A percentile compares a stretch with the other conserved stretches of the same genome.
Conservation (phyloP, 2,329 filamentous ascomycete species). For the Epichloe typhina region DNA sequence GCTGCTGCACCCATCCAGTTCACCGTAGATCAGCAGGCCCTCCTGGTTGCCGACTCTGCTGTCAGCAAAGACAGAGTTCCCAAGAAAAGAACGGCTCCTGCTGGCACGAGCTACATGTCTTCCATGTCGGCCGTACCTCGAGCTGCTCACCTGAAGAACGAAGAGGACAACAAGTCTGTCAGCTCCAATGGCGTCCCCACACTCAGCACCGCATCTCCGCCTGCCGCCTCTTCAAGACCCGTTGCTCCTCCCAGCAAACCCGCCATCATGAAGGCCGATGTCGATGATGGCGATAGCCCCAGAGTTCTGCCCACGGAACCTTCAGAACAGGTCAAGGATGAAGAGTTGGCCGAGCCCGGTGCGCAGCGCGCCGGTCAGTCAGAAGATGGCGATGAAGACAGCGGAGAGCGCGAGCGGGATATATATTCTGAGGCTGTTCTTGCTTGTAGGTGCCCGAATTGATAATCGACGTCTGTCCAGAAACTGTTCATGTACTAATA, state of each 20-base stretch:
- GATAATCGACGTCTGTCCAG: not conserved
- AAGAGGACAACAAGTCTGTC: slow-evolving; percentile 24
- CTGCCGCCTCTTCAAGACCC: slow-evolving; percentile 26
- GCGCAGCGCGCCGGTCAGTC: slow-evolving; percentile 43
- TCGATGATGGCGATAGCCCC: slow-evolving; percentile 65
- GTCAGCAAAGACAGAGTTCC: slow-evolving; percentile 49
- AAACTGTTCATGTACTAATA: not conserved
- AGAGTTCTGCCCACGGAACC: slow-evolving; percentile 66
- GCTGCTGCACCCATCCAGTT: slow-evolving; percentile 96
- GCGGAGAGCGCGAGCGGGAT: slow-evolving; percentile 67
- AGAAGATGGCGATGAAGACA: slow-evolving; percentile 62
- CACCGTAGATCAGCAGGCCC: slow-evolving; percentile 92
- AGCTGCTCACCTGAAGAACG: slow-evolving; percentile 50
- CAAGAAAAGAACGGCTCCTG: slow-evolving; percentile 57
- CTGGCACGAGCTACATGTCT: slow-evolving; percentile 39
- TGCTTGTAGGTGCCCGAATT: slow-evolving; percentile 50
- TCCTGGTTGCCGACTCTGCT: slow-evolving; percentile 75
- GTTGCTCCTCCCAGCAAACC: slow-evolving; percentile 46
- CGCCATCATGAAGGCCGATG: slow-evolving; percentile 62
- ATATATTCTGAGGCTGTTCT: slow-evolving; percentile 92
- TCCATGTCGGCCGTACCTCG: slow-evolving; percentile 51
- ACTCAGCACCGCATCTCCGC: slow-evolving; percentile 53
- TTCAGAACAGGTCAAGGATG: slow-evolving; percentile 43
- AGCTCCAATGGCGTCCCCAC: slow-evolving; percentile 53
- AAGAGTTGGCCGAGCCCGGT: slow-evolving; percentile 48